These are phyloP conservation scores for Candida pseudoviswanathii DNA, from an alignment of 1,139 yeast species.

Conservation along the genomic window DNA sequence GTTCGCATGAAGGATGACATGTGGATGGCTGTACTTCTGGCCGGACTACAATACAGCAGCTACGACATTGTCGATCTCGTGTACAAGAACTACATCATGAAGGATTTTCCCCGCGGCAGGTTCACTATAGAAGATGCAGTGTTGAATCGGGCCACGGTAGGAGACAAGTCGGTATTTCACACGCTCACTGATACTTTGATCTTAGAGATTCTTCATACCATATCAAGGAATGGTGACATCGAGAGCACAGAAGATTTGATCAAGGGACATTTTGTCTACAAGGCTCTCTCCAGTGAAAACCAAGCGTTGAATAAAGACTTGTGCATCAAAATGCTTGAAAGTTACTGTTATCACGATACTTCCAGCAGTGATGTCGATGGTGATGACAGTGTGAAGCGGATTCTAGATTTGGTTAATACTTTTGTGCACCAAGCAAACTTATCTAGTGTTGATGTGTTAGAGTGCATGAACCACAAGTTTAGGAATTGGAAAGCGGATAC, in stretches of 20 bases:
- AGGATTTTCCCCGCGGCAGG: conserved; percentile 23
- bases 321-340: conserved; percentile 35
- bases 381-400: conserved; percentile 26
- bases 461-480: conserved; percentile 33
- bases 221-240: conserved; percentile 43
- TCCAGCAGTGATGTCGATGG: conserved; percentile 10
- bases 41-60: conserved; percentile 27
- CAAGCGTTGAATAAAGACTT: conserved; percentile 35
- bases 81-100: conserved; percentile 35
- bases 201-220: conserved; percentile 30
- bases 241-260: conserved; percentile 35
- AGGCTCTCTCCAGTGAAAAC: conserved; percentile 32
- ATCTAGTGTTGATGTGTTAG: conserved; percentile 32
- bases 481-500: conserved; percentile 23
- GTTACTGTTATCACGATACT: conserved; percentile 35
- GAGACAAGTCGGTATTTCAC: conserved; percentile 10
- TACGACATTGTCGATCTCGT: conserved; percentile 31
- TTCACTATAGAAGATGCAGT: conserved; percentile 28
- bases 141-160: conserved; percentile 13
- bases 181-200: conserved; percentile 21
- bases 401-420: conserved; percentile 33
- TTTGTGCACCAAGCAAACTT: conserved; percentile 21
- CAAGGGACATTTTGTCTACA: conserved; percentile 41
- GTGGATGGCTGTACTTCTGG: conserved; percentile 28
- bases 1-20: conserved; percentile 16